Base-by-base conservation (phyloP, 768 basidiomycete genomes). In the Ramaria sp. region DNA sequence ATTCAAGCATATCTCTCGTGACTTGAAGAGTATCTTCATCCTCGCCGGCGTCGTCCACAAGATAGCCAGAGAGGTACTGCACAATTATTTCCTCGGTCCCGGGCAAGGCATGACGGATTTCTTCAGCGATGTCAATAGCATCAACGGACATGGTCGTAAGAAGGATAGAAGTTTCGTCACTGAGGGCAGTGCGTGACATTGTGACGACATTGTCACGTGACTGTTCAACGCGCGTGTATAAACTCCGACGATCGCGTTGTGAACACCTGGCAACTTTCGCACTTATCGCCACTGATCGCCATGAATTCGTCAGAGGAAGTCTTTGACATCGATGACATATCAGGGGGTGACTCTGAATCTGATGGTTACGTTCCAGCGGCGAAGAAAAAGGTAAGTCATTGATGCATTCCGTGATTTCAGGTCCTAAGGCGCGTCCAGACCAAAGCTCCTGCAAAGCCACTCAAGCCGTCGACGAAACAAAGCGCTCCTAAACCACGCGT, bases 11-110 rank as follows among this genome's bases (percentile, higher is more conserved):
- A 57, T 80, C 75, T 37, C 81, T 79, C 22, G 87, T 80, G 41
- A 92, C 75, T 54, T 82, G 78, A n/a, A 93, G 77, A 30, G 91
- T 82, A 65, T 91, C 88, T 66, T 90, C 88, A 61, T 92, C 89
- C 68, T 91, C 88, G 41, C 86, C 85, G 11, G 88, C 88, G 67
- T 93, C 90, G 68, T 91, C 90, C 54, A 91, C 81, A 30, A 92
- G 81, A 65, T 89, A 90, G 41, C 90, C 90, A n/a, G 87, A 76
- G 31, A 93, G 78, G 66, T 92, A 93, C 59, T 91, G 85, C 4
- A 91, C 83, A 60, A 92, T 78, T 60, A 89, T 78, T 66, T 92
- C 90, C 64, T 93, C 91, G 1, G 88, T 84, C 9, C 81, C 88
- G 0, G 86, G 86, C 55, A 90, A 78, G 43, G 69, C 73, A 10